Conservation (phyloP, 2,329 filamentous ascomycete species). For the Pseudogymnoascus sp. region DNA sequence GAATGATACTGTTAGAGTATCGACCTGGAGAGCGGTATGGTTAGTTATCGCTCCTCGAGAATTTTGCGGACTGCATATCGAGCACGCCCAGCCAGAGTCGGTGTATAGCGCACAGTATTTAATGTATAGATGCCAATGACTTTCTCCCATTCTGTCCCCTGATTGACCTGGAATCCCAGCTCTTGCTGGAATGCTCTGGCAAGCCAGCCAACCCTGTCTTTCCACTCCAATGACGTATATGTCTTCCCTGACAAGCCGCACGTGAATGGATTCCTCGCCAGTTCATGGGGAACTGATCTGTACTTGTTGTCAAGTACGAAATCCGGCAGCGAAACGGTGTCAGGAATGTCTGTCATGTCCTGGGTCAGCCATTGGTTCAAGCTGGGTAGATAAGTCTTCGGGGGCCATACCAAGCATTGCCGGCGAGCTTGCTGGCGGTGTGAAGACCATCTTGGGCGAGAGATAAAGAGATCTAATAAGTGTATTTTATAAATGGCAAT, state of each 20-base stretch:
- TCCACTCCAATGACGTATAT: slow-evolving; percentile 53
- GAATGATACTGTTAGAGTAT: slow-evolving; percentile 64
- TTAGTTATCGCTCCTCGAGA: not conserved
- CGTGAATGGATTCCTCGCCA: slow-evolving; percentile 60
- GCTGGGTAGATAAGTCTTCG: not conserved
- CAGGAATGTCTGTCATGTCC: slow-evolving; percentile 37
- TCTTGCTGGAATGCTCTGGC: slow-evolving; percentile 60
- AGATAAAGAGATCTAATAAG: not conserved
- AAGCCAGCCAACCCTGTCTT: slow-evolving; percentile 55
- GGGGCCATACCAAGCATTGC: not conserved
- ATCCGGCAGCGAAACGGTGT: slow-evolving; percentile 62
- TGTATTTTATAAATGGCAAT: not conserved
- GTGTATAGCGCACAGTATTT: slow-evolving; percentile 52
- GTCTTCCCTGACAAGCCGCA: slow-evolving; percentile 63
- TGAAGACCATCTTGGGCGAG: slow-evolving; percentile 1
- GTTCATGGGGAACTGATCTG: slow-evolving; percentile 54
- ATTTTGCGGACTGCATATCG: not conserved
- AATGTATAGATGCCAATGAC: slow-evolving; percentile 64
- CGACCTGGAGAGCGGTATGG: slow-evolving; percentile 42
- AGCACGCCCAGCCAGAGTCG: not conserved
- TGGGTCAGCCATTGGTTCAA: not conserved
- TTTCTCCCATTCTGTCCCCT: slow-evolving; percentile 69
- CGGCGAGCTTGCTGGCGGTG: not conserved
- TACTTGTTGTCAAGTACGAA: slow-evolving; percentile 67
- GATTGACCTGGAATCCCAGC: slow-evolving; percentile 58